A percentile compares a stretch with the other conserved stretches of the same genome.
These are phyloP conservation scores for Chrysoporthe puriensis DNA, from an alignment of 2,329 filamentous ascomycete species.

Conservation along the genomic window DNA sequence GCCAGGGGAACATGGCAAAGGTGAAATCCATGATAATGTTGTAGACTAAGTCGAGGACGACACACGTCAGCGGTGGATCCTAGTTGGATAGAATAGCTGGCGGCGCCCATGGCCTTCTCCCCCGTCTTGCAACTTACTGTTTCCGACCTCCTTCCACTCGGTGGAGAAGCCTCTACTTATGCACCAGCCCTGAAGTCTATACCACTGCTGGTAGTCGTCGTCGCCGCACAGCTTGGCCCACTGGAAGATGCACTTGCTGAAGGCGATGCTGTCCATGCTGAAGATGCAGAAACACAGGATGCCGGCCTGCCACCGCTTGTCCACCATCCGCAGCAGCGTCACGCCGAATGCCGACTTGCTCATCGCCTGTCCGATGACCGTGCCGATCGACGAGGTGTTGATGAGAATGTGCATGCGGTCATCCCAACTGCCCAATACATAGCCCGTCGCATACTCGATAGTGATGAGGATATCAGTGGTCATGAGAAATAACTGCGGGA, in stretches of 20 bases:
- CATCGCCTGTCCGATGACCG: conserved; percentile 41
- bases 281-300: conserved; percentile 54
- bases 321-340: conserved; percentile 47
- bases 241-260: conserved; percentile 52
- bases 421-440: conserved; percentile 51
- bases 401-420: conserved; percentile 58
- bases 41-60: conserved; percentile 43
- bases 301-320: conserved; percentile 43
- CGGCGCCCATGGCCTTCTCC: background rate
- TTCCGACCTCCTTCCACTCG: conserved; percentile 54
- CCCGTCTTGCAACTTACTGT: conserved; percentile 42
- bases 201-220: conserved; percentile 49
- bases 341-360: conserved; percentile 45
- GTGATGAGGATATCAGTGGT: conserved; percentile 50
- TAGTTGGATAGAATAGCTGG: background rate
- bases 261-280: conserved; percentile 52
- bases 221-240: conserved; percentile 52
- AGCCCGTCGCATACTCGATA: conserved; percentile 52
- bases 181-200: conserved; percentile 49
- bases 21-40: conserved; percentile 59
- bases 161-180: conserved; percentile 43
- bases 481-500: conserved; percentile 36
- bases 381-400: conserved; percentile 45
- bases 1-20: conserved; percentile 54
- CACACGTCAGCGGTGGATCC: background rate